Conservation (phyloP, 106 monocot genomes). For the Posidonia australis region DNA sequence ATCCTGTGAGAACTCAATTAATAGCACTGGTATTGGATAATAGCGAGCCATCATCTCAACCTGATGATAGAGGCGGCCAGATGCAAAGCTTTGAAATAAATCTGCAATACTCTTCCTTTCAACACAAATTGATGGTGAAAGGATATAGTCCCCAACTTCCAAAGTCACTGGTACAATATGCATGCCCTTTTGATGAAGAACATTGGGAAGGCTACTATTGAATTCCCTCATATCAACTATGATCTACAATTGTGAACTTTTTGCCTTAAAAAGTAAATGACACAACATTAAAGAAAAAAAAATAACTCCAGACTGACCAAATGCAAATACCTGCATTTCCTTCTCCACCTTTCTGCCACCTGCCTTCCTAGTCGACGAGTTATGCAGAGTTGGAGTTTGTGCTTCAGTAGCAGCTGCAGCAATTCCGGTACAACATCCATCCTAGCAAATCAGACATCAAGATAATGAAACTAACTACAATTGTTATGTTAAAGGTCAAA, state of each 20-base stretch:
- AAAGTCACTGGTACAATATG: constrained; percentile 63
- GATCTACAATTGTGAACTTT: constrained; percentile 35
- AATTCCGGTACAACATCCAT: neutral
- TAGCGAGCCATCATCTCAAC: constrained; percentile 91
- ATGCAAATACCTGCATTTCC: constrained; percentile 71
- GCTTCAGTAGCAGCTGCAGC: constrained; percentile 19
- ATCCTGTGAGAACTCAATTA: constrained; percentile 97
- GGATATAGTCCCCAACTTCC: constrained; percentile 96
- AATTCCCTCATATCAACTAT: constrained; percentile 99
- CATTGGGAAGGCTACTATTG: constrained; percentile 98
- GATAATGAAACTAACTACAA: neutral
- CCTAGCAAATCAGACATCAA: neutral
- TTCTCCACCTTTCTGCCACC: constrained; percentile 82
- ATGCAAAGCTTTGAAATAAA: constrained; percentile 91
- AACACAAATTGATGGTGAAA: constrained; percentile 94
- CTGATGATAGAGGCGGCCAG: constrained; percentile 92
- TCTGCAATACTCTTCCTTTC: constrained; percentile 95
- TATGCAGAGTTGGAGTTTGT: constrained; percentile 40
- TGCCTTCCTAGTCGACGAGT: constrained; percentile 83
- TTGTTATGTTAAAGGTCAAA: too few species aligned
- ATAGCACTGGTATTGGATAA: constrained; percentile 89
- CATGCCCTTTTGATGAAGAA: constrained; percentile 95
- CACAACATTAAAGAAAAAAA: neutral
- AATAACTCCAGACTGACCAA: neutral
- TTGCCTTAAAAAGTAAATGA: neutral